Evolutionary conservation across 2,329 filamentous ascomycete species (phyloP).

Genomic region (Coniella lustricola): DNA sequence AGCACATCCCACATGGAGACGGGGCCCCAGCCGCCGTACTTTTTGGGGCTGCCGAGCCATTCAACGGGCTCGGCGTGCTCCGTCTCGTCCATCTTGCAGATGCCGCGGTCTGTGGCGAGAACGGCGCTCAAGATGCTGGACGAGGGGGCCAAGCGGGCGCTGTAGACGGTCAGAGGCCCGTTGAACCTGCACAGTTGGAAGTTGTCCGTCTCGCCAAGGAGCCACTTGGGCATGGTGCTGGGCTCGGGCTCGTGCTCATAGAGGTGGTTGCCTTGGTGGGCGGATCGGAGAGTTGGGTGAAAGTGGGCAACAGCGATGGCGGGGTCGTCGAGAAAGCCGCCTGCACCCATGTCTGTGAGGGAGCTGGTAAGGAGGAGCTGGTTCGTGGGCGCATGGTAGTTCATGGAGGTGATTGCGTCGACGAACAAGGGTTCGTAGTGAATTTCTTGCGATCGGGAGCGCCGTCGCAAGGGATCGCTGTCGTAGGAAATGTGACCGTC

Average conservation of each 20-base stretch:
- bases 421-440: constrained; percentile 22
- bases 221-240: constrained; percentile 27
- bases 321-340: constrained; percentile 30
- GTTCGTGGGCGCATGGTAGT: constrained; percentile 36
- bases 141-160: constrained; percentile 32
- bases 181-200: constrained; percentile 2
- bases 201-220: constrained; percentile 27
- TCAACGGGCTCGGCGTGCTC: constrained; percentile 22
- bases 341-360: constrained; percentile 27
- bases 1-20: constrained; percentile 34
- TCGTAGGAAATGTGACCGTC: constrained; percentile 27
- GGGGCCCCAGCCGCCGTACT: not conserved
- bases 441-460: constrained; percentile 8
- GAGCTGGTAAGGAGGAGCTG: constrained; percentile 37
- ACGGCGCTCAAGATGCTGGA: constrained; percentile 36
- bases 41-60: constrained; percentile 20
- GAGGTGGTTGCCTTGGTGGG: constrained; percentile 18
- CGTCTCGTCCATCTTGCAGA: constrained; percentile 29
- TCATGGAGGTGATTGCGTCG: constrained; percentile 38
- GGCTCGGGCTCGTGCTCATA: constrained; percentile 20
- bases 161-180: constrained; percentile 16
- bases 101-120: constrained; percentile 41
- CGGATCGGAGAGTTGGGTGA: constrained; percentile 23
- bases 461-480: not conserved
- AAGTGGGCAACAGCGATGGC: constrained; percentile 44